Base-by-base conservation (phyloP, 2,329 filamentous ascomycete genomes). In the Fusarium multiceps region DNA sequence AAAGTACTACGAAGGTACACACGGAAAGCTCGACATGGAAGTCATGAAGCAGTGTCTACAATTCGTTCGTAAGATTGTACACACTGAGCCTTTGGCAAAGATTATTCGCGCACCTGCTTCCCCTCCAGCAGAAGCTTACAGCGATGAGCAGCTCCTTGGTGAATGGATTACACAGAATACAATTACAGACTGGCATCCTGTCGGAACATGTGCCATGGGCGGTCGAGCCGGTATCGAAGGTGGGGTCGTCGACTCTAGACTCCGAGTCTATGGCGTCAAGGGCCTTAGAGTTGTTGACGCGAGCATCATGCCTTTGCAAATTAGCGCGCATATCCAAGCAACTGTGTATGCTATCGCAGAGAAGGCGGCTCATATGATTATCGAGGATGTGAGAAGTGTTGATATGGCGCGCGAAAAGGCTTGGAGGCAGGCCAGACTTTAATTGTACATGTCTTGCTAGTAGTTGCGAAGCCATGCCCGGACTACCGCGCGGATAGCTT, bases 21-120 rank as follows among this genome's bases (percentile, higher is more conserved):
- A 79, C 23, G 84, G 84, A 0, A 66, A 77, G 12, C 67, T 85
- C 0, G 83, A 87, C 49, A 61, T 82, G 8, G 77, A 83, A 2
- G 75, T 81, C 3, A 82, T 87, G 76, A 78, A 80, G 7, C 73
- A 81, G 16, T 81, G 80, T 13, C 74, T 80, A 2, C 76, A 76
- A 0, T 82, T 87, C 30, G 77, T 77, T 0, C 72, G 80, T 14
- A 82, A 78, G 16, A 81, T 85, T 27, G 76, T 78, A 11, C 56
- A 67, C 14, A 81, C 81, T 0, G 61, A 76, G 13, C 81, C 83
- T 4, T 72, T 84, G 1, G 74, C 76, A 2, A 66, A 72, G 25
- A 78, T 83, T 25, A 76, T 87, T 75, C 61, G 75, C 68, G 55
- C 71, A 1, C 65, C 74, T 4, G 74, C 68, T 2, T 70, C 69